Percentiles rank a stretch among this genome's conserved stretches.
Evolutionary conservation across 495 filamentous ascomycete genomes (phyloP).

Genomic region (Aeminium ludgeri): DNA sequence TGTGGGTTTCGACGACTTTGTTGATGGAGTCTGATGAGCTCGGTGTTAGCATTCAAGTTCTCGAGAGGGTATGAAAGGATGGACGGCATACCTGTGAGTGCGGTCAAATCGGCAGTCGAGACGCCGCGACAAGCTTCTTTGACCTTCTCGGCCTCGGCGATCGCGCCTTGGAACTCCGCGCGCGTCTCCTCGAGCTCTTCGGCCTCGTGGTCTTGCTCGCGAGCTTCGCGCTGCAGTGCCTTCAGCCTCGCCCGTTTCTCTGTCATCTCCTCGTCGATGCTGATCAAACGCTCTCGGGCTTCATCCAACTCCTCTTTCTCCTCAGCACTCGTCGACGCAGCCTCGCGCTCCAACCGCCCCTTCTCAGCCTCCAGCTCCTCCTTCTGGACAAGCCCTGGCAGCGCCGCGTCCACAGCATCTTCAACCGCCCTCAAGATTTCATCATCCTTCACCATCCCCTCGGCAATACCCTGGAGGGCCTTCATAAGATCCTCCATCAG

Average conservation of each 20-base stretch:
- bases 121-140: slow-evolving; percentile 79
- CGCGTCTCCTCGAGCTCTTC: slow-evolving; percentile 45
- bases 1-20: slow-evolving; percentile 47
- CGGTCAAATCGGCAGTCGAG: slow-evolving; percentile 59
- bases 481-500: slow-evolving; percentile 69
- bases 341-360: slow-evolving; percentile 46
- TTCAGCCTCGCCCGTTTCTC: slow-evolving; percentile 48
- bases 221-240: slow-evolving; percentile 43
- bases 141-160: slow-evolving; percentile 66
- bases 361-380: slow-evolving; percentile 44
- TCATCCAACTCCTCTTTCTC: slow-evolving; percentile 60
- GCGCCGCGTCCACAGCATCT: slow-evolving; percentile 39
- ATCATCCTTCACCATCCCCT: slow-evolving; percentile 64
- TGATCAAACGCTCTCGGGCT: slow-evolving; percentile 45
- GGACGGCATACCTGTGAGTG: slow-evolving; percentile 45
- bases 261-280: slow-evolving; percentile 48
- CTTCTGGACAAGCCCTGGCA: slow-evolving; percentile 47
- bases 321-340: slow-evolving; percentile 59
- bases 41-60: not conserved
- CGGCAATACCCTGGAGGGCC: slow-evolving; percentile 52
- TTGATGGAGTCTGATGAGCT: slow-evolving; percentile 45
- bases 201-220: slow-evolving; percentile 44
- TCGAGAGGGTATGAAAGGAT: not conserved
- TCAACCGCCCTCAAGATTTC: slow-evolving; percentile 49
- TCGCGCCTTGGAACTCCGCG: slow-evolving; percentile 50